Conservation (phyloP, 2,329 filamentous ascomycete genomes). For the Diaporthe helianthi region DNA sequence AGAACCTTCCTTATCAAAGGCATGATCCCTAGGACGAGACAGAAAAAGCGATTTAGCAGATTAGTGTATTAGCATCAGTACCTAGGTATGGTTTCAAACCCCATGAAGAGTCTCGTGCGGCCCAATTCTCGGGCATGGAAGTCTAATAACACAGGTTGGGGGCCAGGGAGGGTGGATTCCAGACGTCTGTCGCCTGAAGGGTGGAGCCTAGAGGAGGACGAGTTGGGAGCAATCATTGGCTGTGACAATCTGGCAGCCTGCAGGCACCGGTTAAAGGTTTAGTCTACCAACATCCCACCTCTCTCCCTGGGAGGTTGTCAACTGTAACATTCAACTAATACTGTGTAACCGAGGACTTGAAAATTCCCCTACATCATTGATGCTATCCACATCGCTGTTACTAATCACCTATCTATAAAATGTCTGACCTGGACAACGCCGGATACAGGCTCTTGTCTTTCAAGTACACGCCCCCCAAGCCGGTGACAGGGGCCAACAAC, state of each 20-base stretch:
- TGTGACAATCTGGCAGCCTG: neutral
- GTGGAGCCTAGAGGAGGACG: neutral
- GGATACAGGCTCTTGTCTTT: constrained; percentile 32
- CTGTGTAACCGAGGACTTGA: too few relatives aligned
- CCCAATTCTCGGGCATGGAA: neutral
- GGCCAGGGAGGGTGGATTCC: too few relatives aligned
- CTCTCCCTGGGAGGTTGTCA: too few relatives aligned
- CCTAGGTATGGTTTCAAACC: too few relatives aligned
- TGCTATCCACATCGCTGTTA: neutral
- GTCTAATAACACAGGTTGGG: neutral
- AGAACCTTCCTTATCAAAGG: too few relatives aligned
- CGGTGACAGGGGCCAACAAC: neutral
- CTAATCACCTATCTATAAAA: neutral
- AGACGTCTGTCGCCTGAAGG: neutral
- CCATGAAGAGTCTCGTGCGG: too few relatives aligned
- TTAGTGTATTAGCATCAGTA: too few relatives aligned
- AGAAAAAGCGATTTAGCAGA: too few relatives aligned
- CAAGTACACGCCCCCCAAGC: constrained; percentile 21
- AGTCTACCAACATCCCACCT: neutral
- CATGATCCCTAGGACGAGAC: too few relatives aligned
- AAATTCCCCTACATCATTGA: too few relatives aligned
- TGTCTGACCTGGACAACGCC: constrained; percentile 27
- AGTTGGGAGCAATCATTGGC: too few relatives aligned
- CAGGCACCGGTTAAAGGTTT: neutral
- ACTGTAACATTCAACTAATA: too few relatives aligned